Evolutionary conservation across 768 basidiomycete genomes (phyloP), one percentile per base, ranked within the genome.

Genomic region (Trametes maxima): DNA sequence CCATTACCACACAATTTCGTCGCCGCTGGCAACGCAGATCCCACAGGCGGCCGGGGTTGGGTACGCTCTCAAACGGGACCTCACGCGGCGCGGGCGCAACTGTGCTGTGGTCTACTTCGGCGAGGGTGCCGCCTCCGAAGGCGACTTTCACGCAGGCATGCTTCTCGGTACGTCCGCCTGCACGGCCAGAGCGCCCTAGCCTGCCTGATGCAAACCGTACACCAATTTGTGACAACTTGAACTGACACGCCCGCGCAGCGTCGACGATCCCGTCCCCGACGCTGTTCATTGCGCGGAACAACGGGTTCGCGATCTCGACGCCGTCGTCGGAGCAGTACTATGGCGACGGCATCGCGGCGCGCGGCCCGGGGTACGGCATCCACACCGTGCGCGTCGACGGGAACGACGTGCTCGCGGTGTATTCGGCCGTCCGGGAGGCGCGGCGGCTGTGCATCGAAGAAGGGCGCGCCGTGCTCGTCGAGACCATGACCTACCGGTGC

Each of bases 281-380:
- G 3, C 72, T 92, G 17, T 94, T 84, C 74, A 82, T 92, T 59
- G 88, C 84, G 13, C 84, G 89, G 36, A 90, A 90, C 67, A 96
- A 96, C 68, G 94, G 94, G 3, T 97, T 97, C 68, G 95, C 95
- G 33, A 98, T 98, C 71, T 95, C 92, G 49, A 97, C 95, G 3
- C 95, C 95, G 0, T 85, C 89, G 14, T 80, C 85, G 1, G 93
- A 97, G 73, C 95, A 97, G 69, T 98, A 85, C 72, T 82, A 89
- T 61, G 95, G 95, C 0, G 95, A 97, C 72, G 95, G 95, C 11
- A 94, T 98, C 66, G 94, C 94, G 2, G 83, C 89, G 24, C 85
- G 95, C 22, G 95, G 95, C 0, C 91, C 95, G 1, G 95, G 87
- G 25, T 98, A 97, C 70, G 95, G 95, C 7, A 83, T 97, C 19